phyloP scores from a whole-genome alignment of 768 basidiomycete genomes.

The Pleurotus sapidus region DNA sequence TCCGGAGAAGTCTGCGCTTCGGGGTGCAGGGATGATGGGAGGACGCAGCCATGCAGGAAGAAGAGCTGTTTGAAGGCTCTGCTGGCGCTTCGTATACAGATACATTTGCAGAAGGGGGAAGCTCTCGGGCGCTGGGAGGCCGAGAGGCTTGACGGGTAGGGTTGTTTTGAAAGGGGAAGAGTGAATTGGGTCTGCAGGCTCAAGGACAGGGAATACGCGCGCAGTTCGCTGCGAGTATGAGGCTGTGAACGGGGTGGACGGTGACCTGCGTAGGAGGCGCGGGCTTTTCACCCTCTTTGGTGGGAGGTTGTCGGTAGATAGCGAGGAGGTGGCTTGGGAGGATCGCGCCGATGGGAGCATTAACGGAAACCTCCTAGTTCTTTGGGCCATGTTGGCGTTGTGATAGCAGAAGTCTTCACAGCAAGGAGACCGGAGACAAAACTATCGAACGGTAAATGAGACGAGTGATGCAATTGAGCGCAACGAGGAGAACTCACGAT shows the following conservation, averaged over 20 bases:
- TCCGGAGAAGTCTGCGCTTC: constrained; percentile 13
- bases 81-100: constrained; percentile 61
- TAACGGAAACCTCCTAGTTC: constrained; percentile 40
- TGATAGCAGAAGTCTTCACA: constrained; percentile 28
- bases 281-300: constrained; percentile 12
- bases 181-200: constrained; percentile 26
- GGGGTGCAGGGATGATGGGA: constrained; percentile 25
- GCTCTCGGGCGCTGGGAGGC: constrained; percentile 58
- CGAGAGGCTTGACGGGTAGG: constrained; percentile 62
- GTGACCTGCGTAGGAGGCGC: constrained; percentile 27
- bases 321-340: constrained; percentile 56
- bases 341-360: constrained; percentile 23
- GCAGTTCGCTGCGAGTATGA: constrained; percentile 70
- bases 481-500: constrained; percentile 28
- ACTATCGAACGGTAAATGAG: constrained; percentile 20
- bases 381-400: constrained; percentile 32
- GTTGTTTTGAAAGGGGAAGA: constrained; percentile 35
- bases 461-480: background rate
- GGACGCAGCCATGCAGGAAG: constrained; percentile 31
- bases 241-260: constrained; percentile 66
- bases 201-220: constrained; percentile 58
- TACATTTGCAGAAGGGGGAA: constrained; percentile 60
- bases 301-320: constrained; percentile 26
- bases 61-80: constrained; percentile 49
- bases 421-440: constrained; percentile 35